Evolutionary conservation across 305 asterid species (phyloP).

Genomic region (Fraxinus angustifolia): DNA sequence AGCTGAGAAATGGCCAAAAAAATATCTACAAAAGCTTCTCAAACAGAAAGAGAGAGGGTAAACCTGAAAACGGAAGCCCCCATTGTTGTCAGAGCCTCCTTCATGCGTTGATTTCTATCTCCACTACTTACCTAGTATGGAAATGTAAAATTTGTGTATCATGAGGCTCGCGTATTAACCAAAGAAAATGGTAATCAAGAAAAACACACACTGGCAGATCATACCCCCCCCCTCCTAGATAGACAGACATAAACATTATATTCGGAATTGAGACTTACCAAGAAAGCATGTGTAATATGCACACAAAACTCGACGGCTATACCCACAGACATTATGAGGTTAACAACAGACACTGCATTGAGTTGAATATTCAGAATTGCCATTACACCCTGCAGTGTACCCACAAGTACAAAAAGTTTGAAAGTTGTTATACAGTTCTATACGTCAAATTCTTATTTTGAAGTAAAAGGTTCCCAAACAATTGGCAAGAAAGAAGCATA

Average conservation of each 20-base stretch:
- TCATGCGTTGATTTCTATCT: slow-evolving; percentile 90
- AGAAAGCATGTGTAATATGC: slow-evolving; percentile 93
- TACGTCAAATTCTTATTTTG: neutral
- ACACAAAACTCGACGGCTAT: slow-evolving; percentile 98
- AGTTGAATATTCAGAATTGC: slow-evolving; percentile 82
- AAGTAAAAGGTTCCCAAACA: neutral
- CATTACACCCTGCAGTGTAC: slow-evolving; percentile 74
- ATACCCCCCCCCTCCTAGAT: neutral
- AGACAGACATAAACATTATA: neutral
- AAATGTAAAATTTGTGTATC: neutral
- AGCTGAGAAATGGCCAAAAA: neutral
- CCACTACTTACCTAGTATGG: slow-evolving; percentile 74
- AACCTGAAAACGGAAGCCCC: slow-evolving; percentile 99
- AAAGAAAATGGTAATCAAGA: neutral
- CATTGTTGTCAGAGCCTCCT: slow-evolving; percentile 86
- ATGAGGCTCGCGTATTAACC: neutral
- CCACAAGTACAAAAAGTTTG: slow-evolving; percentile 9
- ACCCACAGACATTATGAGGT: slow-evolving; percentile 97
- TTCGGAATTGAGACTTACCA: slow-evolving; percentile 51
- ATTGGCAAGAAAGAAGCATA: slow-evolving; percentile 23
- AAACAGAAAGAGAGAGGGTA: slow-evolving; percentile 12
- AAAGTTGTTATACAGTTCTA: neutral
- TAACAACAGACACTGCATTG: slow-evolving; percentile 91
- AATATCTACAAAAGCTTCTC: neutral
- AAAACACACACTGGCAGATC: neutral